phyloP scores from a whole-genome alignment of 1,284 basidiomycete genomes.

The Wallemia hederae region DNA sequence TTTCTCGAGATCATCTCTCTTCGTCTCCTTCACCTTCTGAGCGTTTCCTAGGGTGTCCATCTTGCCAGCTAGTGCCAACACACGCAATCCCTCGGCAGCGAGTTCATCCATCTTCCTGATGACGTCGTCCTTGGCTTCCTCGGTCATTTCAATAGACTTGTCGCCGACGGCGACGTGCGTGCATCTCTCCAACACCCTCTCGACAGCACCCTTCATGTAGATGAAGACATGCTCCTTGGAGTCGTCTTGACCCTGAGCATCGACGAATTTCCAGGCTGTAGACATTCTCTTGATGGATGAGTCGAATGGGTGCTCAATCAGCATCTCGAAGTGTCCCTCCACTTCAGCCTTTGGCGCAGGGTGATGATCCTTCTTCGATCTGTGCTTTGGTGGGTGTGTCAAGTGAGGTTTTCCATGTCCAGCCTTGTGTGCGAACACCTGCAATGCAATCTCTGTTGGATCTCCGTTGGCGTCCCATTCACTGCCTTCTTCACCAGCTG shows the following conservation, averaged over 20 bases:
- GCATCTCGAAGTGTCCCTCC: conserved; percentile 14
- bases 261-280: conserved; percentile 17
- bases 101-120: conserved; percentile 25
- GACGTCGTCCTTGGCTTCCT: conserved; percentile 19
- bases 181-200: conserved; percentile 28
- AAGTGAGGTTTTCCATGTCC: conserved; percentile 18
- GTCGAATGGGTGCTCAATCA: conserved; percentile 29
- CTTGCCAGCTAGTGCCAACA: conserved; percentile 19
- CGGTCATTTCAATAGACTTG: conserved; percentile 11
- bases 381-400: conserved; percentile 10
- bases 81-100: conserved; percentile 27
- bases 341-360: conserved; percentile 3
- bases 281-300: conserved; percentile 34
- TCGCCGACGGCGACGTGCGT: conserved; percentile 15
- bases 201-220: conserved; percentile 31
- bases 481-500: conserved; percentile 16
- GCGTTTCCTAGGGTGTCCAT: conserved; percentile 3
- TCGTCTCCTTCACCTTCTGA: conserved; percentile 11
- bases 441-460: conserved; percentile 32
- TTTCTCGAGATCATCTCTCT: conserved; percentile 27
- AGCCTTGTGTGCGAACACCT: conserved; percentile 29
- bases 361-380: neutral
- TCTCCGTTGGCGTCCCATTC: conserved; percentile 37
- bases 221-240: conserved; percentile 10
- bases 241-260: conserved; percentile 7